Evolutionary conservation across 1,139 yeast species (phyloP).

Genomic region (Pichia sp.): DNA sequence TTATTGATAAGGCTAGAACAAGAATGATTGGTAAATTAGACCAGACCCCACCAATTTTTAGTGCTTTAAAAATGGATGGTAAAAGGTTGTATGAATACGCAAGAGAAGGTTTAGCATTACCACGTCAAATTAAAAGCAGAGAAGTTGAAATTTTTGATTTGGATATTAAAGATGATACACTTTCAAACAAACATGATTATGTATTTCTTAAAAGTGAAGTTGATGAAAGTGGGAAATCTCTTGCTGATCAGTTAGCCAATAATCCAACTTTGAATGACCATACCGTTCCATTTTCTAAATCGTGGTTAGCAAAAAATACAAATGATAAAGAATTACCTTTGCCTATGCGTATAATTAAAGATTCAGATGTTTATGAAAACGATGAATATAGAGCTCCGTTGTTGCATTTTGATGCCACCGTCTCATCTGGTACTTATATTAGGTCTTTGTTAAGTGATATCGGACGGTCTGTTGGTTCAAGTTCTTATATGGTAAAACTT

Average conservation of each 20-base stretch:
- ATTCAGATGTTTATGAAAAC: conserved; percentile 26
- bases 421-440: conserved; percentile 93
- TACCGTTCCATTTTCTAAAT: conserved; percentile 51
- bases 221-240: conserved; percentile 42
- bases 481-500: conserved; percentile 86
- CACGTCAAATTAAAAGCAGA: conserved; percentile 72
- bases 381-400: conserved; percentile 48
- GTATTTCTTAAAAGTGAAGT: conserved; percentile 43
- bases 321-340: conserved; percentile 24
- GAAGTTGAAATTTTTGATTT: conserved; percentile 57
- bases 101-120: conserved; percentile 78
- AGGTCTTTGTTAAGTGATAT: conserved; percentile 85
- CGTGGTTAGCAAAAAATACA: conserved; percentile 40
- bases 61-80: conserved; percentile 93
- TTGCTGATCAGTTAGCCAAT: conserved; percentile 39
- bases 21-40: conserved; percentile 71
- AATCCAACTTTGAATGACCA: conserved; percentile 64
- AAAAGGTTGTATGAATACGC: conserved; percentile 94
- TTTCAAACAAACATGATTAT: conserved; percentile 53
- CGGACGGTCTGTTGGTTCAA: conserved; percentile 73
- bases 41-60: conserved; percentile 93
- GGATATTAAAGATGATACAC: conserved; percentile 47
- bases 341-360: conserved; percentile 26
- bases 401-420: conserved; percentile 67
- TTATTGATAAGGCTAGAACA: conserved; percentile 43